A percentile compares a stretch with the other conserved stretches of the same genome.
Conservation (phyloP, 2,329 filamentous ascomycete species). For the Ophiostoma quercus region DNA sequence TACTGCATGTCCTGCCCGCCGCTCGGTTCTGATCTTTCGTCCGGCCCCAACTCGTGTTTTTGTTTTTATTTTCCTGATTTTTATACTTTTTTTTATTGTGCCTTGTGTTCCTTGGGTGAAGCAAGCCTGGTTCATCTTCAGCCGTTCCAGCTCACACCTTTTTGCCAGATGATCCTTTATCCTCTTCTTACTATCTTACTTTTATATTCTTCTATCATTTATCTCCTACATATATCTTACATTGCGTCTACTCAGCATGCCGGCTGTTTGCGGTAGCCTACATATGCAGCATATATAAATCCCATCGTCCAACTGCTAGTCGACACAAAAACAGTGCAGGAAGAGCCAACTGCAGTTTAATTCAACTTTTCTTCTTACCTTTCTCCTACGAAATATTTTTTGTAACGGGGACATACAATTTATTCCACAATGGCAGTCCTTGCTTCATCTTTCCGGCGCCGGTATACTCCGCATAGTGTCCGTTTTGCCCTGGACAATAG, state of each 20-base stretch:
- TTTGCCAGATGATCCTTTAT: not conserved
- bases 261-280: not conserved
- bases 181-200: not conserved
- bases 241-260: not conserved
- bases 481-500: not conserved
- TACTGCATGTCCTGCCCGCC: not conserved
- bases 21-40: not conserved
- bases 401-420: not conserved
- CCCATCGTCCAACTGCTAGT: not conserved
- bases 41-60: not conserved
- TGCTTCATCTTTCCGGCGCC: conserved; percentile 15
- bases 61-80: not conserved
- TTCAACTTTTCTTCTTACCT: not conserved
- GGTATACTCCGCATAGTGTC: conserved; percentile 9
- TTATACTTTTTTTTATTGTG: no score
- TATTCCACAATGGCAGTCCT: conserved; percentile 9
- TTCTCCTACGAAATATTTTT: not conserved
- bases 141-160: not conserved
- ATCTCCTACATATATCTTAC: not conserved
- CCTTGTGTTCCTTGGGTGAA: not conserved
- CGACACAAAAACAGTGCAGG: not conserved
- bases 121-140: not conserved
- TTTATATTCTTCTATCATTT: not conserved
- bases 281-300: conserved; percentile 12
- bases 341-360: not conserved